Evolutionary conservation across 495 filamentous ascomycete species (phyloP).

Genomic region (Bacidia rubella): DNA sequence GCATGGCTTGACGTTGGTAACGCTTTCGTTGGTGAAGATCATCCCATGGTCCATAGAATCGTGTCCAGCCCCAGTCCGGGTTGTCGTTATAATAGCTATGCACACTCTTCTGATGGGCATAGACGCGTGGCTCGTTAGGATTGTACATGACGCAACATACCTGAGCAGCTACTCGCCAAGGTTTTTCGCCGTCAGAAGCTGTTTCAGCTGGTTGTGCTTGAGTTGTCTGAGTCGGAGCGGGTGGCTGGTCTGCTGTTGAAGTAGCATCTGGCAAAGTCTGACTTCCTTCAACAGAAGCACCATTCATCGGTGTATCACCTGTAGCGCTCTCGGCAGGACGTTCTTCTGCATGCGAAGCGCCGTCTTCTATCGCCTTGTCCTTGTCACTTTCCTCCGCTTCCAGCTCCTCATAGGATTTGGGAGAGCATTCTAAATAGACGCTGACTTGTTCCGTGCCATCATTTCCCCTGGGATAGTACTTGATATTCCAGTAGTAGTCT

Average conservation of each 20-base stretch:
- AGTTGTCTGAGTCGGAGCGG: neutral
- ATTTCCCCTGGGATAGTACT: constrained; percentile 55
- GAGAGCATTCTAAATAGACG: constrained; percentile 51
- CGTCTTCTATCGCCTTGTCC: neutral
- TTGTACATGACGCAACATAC: constrained; percentile 53
- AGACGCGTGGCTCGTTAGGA: constrained; percentile 48
- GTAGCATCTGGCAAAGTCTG: neutral
- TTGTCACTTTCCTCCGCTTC: constrained; percentile 11
- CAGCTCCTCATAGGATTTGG: constrained; percentile 24
- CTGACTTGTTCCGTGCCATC: constrained; percentile 43
- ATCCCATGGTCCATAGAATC: constrained; percentile 49
- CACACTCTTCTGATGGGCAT: constrained; percentile 40
- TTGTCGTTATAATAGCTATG: constrained; percentile 47
- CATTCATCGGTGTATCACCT: neutral
- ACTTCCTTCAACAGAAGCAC: neutral
- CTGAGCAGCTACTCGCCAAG: constrained; percentile 45
- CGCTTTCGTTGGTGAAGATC: constrained; percentile 44
- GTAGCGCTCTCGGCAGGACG: neutral
- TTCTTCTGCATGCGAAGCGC: neutral
- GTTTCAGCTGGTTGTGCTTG: neutral
- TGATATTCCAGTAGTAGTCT: constrained; percentile 56
- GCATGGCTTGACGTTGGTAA: constrained; percentile 45
- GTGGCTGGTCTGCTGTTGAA: neutral
- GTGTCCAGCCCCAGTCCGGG: constrained; percentile 55
- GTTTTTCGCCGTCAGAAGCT: constrained; percentile 2